phyloP scores from a whole-genome alignment of 176 grass and related monocot genomes.

The Hordeum vulgare region DNA sequence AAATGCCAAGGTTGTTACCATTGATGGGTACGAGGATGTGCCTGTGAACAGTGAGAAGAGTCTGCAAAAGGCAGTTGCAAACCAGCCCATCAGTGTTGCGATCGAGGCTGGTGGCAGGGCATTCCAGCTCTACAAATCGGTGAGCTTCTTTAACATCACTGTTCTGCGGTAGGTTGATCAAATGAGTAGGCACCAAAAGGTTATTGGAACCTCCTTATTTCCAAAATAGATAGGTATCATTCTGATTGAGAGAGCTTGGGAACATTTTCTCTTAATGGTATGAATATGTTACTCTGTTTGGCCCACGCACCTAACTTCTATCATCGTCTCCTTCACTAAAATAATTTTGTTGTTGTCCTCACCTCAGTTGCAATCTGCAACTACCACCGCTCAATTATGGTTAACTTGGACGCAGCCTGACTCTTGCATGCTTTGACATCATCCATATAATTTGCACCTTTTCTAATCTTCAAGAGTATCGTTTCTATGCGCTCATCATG shows the following conservation, averaged over 20 bases:
- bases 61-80: slow-evolving; percentile 72
- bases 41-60: slow-evolving; percentile 44
- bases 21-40: slow-evolving; percentile 76
- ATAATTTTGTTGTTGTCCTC: not conserved
- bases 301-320: slow-evolving; percentile 1
- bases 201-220: not conserved
- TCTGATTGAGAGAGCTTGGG: not conserved
- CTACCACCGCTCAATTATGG: not conserved
- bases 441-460: not conserved
- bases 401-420: not conserved
- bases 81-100: slow-evolving; percentile 71
- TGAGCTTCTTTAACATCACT: slow-evolving; percentile 19
- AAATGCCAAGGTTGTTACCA: slow-evolving; percentile 72
- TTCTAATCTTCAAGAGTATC: not conserved
- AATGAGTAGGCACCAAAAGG: not conserved
- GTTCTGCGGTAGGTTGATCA: not conserved
- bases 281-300: not conserved
- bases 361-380: not conserved
- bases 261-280: not conserved
- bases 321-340: not conserved
- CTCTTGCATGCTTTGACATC: not conserved
- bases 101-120: slow-evolving; percentile 67
- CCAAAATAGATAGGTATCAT: not conserved
- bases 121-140: slow-evolving; percentile 71
- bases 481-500: not conserved